Percentiles rank a stretch among this genome's conserved stretches.
Evolutionary conservation across 768 basidiomycete species (phyloP).

Genomic region (Lepiota brunneoincarnata): DNA sequence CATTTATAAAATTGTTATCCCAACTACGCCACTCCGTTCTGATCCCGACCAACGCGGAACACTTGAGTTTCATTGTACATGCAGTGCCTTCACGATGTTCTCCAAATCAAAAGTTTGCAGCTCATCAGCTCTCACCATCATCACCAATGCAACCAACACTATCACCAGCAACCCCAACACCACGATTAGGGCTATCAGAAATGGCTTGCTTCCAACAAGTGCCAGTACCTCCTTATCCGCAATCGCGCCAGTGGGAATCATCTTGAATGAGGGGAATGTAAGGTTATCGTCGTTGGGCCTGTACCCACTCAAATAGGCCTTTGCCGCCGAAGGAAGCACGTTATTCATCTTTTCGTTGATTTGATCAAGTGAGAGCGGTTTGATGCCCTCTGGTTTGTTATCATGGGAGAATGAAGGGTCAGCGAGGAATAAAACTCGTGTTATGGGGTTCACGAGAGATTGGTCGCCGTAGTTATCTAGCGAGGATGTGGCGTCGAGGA

Average conservation of each 20-base stretch:
- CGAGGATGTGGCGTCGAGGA: background rate
- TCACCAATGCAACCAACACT: background rate
- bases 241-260: background rate
- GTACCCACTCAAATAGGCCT: constrained; percentile 3
- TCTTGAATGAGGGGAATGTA: background rate
- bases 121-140: background rate
- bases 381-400: background rate
- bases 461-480: background rate
- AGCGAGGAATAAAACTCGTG: background rate
- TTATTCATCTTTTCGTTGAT: constrained; percentile 3
- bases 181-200: background rate
- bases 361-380: background rate
- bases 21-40: too few species aligned
- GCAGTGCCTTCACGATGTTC: background rate
- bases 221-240: background rate
- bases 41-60: too few species aligned
- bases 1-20: too few species aligned
- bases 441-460: background rate
- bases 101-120: background rate
- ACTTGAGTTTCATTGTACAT: background rate
- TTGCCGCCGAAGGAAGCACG: background rate
- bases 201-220: background rate
- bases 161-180: background rate
- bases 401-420: background rate
- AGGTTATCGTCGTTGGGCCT: background rate